These are phyloP conservation scores for Warburgia ugandensis DNA, from an alignment of 164 flowering plant species.

Conservation along the genomic window DNA sequence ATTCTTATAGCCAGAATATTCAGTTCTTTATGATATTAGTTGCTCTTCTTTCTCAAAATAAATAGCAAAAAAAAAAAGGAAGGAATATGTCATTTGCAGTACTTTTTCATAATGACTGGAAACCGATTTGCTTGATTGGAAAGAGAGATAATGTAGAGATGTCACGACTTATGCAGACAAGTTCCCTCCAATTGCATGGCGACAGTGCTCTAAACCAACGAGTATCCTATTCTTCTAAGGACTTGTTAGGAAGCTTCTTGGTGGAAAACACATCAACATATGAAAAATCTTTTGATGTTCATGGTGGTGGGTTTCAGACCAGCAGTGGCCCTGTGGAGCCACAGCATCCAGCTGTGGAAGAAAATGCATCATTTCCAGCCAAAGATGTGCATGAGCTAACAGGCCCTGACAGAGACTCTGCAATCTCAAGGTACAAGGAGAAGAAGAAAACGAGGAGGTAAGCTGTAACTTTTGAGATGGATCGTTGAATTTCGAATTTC, in stretches of 20 bases:
- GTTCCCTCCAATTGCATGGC: constrained; percentile 19
- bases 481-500: neutral
- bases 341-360: constrained; percentile 10
- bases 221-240: constrained; percentile 12
- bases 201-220: constrained; percentile 23
- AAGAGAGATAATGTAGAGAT: too few relatives aligned
- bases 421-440: constrained; percentile 73
- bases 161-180: constrained; percentile 47
- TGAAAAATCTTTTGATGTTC: constrained; percentile 25
- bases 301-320: constrained; percentile 12
- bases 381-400: constrained; percentile 23
- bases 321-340: constrained; percentile 12
- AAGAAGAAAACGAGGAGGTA: constrained; percentile 81
- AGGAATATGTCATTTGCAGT: too few relatives aligned
- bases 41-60: too few relatives aligned
- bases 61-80: too few relatives aligned
- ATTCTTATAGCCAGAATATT: too few relatives aligned
- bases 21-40: too few relatives aligned
- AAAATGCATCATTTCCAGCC: constrained; percentile 6
- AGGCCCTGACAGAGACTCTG: constrained; percentile 56
- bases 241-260: constrained; percentile 11
- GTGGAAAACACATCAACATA: constrained; percentile 26
- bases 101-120: too few relatives aligned
- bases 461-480: neutral
- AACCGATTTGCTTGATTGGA: too few relatives aligned